Percentiles rank a stretch among this genome's conserved stretches.
Conservation (phyloP, 768 basidiomycete species). For the Boletus eberwhitei region DNA sequence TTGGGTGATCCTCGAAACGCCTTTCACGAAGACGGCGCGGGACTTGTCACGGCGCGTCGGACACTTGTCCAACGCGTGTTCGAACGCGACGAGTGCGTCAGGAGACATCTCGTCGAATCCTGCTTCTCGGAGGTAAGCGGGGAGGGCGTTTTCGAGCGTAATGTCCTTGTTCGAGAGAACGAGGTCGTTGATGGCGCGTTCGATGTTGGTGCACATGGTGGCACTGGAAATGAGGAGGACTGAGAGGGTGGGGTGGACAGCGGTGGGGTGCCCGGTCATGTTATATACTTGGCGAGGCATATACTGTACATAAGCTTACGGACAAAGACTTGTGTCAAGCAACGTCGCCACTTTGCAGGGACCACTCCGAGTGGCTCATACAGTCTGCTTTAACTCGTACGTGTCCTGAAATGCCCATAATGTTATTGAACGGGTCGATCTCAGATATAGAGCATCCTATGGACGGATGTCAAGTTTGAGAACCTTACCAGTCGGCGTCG, state of each 20-base stretch:
- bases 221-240: not conserved
- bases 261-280: not conserved
- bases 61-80: constrained; percentile 18
- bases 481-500: not conserved
- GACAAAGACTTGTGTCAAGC: constrained; percentile 7
- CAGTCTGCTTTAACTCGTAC: not conserved
- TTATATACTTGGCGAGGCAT: not conserved
- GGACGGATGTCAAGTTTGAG: not conserved
- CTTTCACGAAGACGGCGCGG: not conserved
- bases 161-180: constrained; percentile 4
- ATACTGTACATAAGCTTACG: not conserved
- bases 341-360: not conserved
- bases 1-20: not conserved
- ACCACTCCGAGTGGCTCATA: constrained; percentile 3
- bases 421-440: not conserved
- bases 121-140: constrained; percentile 8
- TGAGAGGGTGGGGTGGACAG: not conserved
- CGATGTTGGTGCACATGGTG: constrained; percentile 14
- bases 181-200: constrained; percentile 8
- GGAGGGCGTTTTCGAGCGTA: constrained; percentile 9
- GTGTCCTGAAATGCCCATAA: not conserved
- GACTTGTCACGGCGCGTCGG: not conserved
- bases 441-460: not conserved
- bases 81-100: constrained; percentile 13
- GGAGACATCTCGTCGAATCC: constrained; percentile 5